phyloP scores from a whole-genome alignment of 2,329 filamentous ascomycete species.

The Sclerotinia sclerotiorum region DNA sequence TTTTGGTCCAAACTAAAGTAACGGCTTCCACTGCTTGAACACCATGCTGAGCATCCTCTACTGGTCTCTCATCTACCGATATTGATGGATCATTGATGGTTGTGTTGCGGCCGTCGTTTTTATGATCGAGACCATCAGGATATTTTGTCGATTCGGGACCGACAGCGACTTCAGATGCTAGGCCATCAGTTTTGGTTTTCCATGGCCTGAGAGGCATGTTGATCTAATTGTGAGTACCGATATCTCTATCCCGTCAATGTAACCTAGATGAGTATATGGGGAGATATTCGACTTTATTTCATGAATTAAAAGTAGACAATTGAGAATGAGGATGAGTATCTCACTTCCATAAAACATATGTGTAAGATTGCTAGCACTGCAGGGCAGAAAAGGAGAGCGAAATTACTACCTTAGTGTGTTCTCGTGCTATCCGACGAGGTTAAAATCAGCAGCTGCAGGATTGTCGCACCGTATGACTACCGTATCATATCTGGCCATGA shows the following conservation, averaged over 20 bases:
- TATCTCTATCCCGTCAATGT: neutral
- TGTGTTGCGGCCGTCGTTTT: neutral
- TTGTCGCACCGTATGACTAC: neutral
- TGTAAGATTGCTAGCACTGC: neutral
- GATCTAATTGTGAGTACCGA: neutral
- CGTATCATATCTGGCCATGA: neutral
- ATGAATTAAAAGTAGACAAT: neutral
- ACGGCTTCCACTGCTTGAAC: slow-evolving; percentile 36
- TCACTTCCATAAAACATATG: neutral
- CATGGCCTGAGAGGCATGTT: slow-evolving; percentile 8
- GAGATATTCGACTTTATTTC: neutral
- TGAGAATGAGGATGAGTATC: neutral
- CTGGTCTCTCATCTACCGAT: slow-evolving; percentile 21
- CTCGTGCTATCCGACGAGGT: neutral
- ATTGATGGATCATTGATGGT: neutral
- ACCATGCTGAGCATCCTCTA: slow-evolving; percentile 30
- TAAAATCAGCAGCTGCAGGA: slow-evolving; percentile 7
- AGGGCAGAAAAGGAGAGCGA: neutral
- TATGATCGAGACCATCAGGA: slow-evolving; percentile 10
- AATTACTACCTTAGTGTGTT: neutral
- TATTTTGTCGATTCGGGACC: slow-evolving; percentile 3
- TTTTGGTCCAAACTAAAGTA: slow-evolving; percentile 35
- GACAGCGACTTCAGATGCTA: slow-evolving; percentile 8
- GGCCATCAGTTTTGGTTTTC: slow-evolving; percentile 13
- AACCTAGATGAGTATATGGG: too few relatives aligned